Conservation (phyloP, 2,329 filamentous ascomycete genomes). For the Paecilomyces niveus region DNA sequence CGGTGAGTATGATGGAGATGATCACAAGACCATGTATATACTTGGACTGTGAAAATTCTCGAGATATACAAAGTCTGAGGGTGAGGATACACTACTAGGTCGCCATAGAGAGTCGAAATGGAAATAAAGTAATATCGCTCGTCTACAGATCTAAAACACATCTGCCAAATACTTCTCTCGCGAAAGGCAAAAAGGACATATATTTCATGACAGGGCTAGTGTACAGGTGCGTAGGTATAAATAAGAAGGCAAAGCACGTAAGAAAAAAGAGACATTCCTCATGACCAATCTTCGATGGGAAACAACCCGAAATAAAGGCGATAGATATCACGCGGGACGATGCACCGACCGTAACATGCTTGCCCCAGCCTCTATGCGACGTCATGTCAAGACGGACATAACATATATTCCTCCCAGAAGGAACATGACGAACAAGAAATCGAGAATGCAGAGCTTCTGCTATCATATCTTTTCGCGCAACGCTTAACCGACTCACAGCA, state of each 20-base stretch:
- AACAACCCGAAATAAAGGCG: not conserved
- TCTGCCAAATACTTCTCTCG: not conserved
- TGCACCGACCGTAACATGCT: not conserved
- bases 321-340: not conserved
- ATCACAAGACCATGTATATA: not conserved
- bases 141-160: not conserved
- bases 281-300: not conserved
- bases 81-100: not conserved
- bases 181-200: not conserved
- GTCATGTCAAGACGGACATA: not conserved
- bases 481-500: not conserved
- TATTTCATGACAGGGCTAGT: not conserved
- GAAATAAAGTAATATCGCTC: not conserved
- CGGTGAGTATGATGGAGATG: not conserved
- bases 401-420: not conserved
- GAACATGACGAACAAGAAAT: not conserved
- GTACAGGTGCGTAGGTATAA: not conserved
- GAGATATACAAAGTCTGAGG: not conserved
- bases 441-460: not conserved
- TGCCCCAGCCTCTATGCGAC: not conserved
- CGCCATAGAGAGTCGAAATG: no score
- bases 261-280: not conserved
- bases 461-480: not conserved
- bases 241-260: not conserved
- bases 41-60: not conserved